These are phyloP conservation scores for Dioscorea dumetorum DNA, from an alignment of 106 monocot genomes.

Conservation along the genomic window DNA sequence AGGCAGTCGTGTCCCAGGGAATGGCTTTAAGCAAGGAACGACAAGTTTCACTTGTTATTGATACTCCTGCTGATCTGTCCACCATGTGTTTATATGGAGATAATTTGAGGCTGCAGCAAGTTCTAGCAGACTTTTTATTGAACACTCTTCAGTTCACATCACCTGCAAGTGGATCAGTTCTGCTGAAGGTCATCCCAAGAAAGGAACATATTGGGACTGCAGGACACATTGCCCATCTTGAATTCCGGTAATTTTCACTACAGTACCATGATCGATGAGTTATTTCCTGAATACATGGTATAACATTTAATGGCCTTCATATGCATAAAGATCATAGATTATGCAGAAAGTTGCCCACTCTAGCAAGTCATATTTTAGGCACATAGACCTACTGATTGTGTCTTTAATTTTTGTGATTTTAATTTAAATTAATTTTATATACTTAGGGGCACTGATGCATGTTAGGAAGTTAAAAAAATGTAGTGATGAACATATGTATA, in stretches of 20 bases:
- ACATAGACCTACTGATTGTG: no score
- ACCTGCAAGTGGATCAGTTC: constrained; percentile 45
- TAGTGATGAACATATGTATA: no score
- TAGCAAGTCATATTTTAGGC: no score
- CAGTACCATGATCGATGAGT: no score
- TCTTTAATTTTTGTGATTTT: no score
- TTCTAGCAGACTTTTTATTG: constrained; percentile 58
- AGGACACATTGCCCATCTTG: constrained; percentile 72
- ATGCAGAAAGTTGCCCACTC: no score
- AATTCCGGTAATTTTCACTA: constrained; percentile 44
- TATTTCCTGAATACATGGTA: no score
- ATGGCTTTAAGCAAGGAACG: constrained; percentile 55
- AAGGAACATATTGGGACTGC: constrained; percentile 50
- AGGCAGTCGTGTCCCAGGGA: constrained; percentile 62
- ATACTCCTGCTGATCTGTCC: constrained; percentile 59
- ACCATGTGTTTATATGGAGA: constrained; percentile 71
- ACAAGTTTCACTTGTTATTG: constrained; percentile 42
- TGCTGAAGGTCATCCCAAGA: constrained; percentile 42
- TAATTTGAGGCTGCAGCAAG: constrained; percentile 81
- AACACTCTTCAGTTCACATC: constrained; percentile 61
- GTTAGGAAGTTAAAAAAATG: no score
- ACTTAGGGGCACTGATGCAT: no score
- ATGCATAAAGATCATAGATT: no score
- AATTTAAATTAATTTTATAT: no score
- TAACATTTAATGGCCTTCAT: no score